Evolutionary conservation across 2,329 filamentous ascomycete species (phyloP).

Genomic region (Teratosphaeria nubilosa): DNA sequence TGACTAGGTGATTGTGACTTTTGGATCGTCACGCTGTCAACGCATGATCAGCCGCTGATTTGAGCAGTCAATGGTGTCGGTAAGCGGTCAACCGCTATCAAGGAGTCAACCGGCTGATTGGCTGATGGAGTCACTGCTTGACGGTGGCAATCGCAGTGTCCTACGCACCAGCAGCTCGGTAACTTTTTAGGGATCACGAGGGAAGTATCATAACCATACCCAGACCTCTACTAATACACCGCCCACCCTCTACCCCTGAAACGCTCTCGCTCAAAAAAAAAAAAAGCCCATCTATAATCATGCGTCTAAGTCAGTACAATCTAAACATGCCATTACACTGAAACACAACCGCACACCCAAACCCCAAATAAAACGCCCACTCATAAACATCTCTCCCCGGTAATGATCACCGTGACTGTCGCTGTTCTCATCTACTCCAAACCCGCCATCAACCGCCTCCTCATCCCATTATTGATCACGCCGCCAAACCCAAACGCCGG

Average conservation of each 20-base stretch:
- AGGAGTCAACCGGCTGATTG: too few relatives aligned
- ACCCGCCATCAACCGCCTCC: conserved; percentile 55
- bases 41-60: too few relatives aligned
- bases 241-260: not conserved
- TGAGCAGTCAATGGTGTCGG: too few relatives aligned
- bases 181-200: not conserved
- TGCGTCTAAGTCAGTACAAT: not conserved
- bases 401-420: not conserved
- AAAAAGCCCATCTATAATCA: not conserved
- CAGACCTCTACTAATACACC: not conserved
- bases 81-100: too few relatives aligned
- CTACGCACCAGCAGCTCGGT: too few relatives aligned
- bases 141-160: too few relatives aligned
- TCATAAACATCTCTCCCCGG: not conserved
- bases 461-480: conserved; percentile 68
- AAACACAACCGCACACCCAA: not conserved
- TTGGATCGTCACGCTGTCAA: too few relatives aligned
- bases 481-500: conserved; percentile 84
- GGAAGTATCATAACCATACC: not conserved
- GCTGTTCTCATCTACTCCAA: conserved; percentile 32
- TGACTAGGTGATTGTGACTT: too few relatives aligned
- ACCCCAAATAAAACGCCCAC: not conserved
- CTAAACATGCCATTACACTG: not conserved
- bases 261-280: not conserved
- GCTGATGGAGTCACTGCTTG: too few relatives aligned